These are phyloP conservation scores for Tuber microsphaerosporum DNA, from an alignment of 495 filamentous ascomycete genomes.

Conservation along the genomic window DNA sequence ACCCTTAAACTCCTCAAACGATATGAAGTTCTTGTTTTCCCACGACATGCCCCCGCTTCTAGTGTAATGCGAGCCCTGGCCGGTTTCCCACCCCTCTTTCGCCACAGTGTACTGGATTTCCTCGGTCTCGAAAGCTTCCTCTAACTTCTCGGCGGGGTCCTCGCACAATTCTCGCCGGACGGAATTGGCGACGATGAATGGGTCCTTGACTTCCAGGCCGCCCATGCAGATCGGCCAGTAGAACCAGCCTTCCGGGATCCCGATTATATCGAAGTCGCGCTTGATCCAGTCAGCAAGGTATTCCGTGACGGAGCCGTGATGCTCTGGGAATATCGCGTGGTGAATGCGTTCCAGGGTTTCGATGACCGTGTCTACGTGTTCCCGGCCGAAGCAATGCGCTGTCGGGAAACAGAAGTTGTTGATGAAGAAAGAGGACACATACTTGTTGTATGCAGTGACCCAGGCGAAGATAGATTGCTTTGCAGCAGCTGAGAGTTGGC, in stretches of 20 bases:
- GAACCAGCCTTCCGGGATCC: slow-evolving; percentile 62
- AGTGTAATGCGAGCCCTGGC: not conserved
- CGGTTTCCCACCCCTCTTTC: slow-evolving; percentile 22
- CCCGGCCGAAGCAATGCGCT: slow-evolving; percentile 57
- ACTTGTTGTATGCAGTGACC: slow-evolving; percentile 61
- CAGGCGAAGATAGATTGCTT: slow-evolving; percentile 55
- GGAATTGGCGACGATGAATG: slow-evolving; percentile 38
- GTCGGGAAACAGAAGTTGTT: slow-evolving; percentile 58
- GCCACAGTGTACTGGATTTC: not conserved
- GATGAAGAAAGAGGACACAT: slow-evolving; percentile 57
- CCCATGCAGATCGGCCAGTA: slow-evolving; percentile 46
- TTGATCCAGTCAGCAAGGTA: slow-evolving; percentile 53
- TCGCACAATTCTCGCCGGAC: slow-evolving; percentile 28
- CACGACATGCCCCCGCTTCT: not conserved
- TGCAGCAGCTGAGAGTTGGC: slow-evolving; percentile 51
- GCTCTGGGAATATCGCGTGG: slow-evolving; percentile 47
- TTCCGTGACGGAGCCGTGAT: slow-evolving; percentile 50
- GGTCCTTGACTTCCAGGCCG: slow-evolving; percentile 41
- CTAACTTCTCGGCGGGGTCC: slow-evolving; percentile 9
- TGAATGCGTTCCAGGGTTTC: slow-evolving; percentile 57
- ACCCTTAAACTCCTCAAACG: slow-evolving; percentile 13
- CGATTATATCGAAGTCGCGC: slow-evolving; percentile 50
- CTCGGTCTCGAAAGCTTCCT: not conserved
- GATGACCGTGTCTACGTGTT: slow-evolving; percentile 59
- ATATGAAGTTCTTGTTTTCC: slow-evolving; percentile 2